phyloP scores from a whole-genome alignment of 768 basidiomycete genomes.

The Xerocomus spinulosus region DNA sequence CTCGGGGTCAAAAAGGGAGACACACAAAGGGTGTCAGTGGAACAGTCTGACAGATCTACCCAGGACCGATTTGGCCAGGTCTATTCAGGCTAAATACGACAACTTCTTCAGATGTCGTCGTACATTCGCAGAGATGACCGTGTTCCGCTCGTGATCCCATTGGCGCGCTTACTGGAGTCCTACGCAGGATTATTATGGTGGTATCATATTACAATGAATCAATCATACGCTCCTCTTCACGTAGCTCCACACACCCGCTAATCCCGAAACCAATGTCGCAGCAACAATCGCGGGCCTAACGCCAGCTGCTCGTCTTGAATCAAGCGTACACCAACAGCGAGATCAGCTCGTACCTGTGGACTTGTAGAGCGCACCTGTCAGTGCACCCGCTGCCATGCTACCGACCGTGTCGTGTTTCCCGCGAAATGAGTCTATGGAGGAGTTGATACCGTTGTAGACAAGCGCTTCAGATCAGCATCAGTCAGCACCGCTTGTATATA shows the following conservation, averaged over 20 bases:
- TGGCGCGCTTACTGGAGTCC: slow-evolving; percentile 27
- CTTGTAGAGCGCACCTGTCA: slow-evolving; percentile 90
- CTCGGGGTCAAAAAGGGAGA: slow-evolving; percentile 37
- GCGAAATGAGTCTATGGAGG: slow-evolving; percentile 81
- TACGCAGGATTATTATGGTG: slow-evolving; percentile 47
- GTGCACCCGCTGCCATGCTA: slow-evolving; percentile 86
- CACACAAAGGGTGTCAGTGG: slow-evolving; percentile 34
- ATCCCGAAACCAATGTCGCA: slow-evolving; percentile 82
- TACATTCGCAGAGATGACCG: no score
- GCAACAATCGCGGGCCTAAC: slow-evolving; percentile 85
- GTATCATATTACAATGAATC: slow-evolving; percentile 37
- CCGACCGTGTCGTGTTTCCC: slow-evolving; percentile 90
- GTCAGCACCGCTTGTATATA: slow-evolving; percentile 32
- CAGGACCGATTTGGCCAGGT: slow-evolving; percentile 32
- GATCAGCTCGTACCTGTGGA: slow-evolving; percentile 72
- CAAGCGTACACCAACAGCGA: slow-evolving; percentile 30
- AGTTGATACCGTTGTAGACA: slow-evolving; percentile 95
- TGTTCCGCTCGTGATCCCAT: slow-evolving; percentile 24
- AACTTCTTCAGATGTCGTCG: slow-evolving; percentile 29
- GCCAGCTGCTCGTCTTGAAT: slow-evolving; percentile 67
- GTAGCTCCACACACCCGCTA: slow-evolving; percentile 92
- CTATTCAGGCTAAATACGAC: slow-evolving; percentile 29
- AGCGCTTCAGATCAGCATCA: slow-evolving; percentile 60
- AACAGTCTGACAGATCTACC: slow-evolving; percentile 33
- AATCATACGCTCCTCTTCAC: slow-evolving; percentile 85